Base-by-base conservation (phyloP, 2,329 filamentous ascomycete species). In the Coleophoma cylindrospora region DNA sequence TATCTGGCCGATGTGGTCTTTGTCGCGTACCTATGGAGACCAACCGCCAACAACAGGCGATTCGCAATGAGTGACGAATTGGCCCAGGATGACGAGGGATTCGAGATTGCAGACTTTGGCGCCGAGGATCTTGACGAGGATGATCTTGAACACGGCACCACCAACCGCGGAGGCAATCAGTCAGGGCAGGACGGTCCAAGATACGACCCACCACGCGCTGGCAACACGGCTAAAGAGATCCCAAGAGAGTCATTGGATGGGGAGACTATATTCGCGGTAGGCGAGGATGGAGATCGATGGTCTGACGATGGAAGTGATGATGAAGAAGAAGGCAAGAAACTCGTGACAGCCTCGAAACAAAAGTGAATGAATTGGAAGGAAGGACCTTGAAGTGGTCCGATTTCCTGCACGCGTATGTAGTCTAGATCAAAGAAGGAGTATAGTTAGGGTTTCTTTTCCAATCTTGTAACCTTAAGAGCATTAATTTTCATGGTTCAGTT, bases 61-160 rank as follows among this genome's bases (percentile, higher is more conserved):
- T 99, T 99, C 63, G 94, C 94, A 55, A 99, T 99, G 94, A 95
- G 89, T 72, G 94, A 99, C 64, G 94, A 99, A 81, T 86, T 99
- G 64, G 92, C 94, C 3, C 94, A 97, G 79, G 94, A 99, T 62
- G 94, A 99, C 61, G 92, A 97, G 64, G 94, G 94, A 43, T 99
- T 99, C 66, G 94, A 97, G 66, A 95, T 99, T 66, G 88, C 88
- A 45, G 94, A 94, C 50, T 87, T 99, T 54, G 90, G 89, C 47
- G 88, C 80, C 3, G 83, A 83, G 19, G 68, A 70, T 58, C 83
- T 79, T 0, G 71, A 86, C 17, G 84, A 87, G 59, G 80, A 84
- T 59, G 80, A 83, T 48, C 38, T 50, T 67, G 72, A 45, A 58
- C 69, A 51, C 64, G 56, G 55, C 48, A 66, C 51, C 44, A 63